Percentiles rank a stretch among this genome's conserved stretches.
phyloP scores from a whole-genome alignment of 495 filamentous ascomycete genomes.

The Aspergillus baeticus region DNA sequence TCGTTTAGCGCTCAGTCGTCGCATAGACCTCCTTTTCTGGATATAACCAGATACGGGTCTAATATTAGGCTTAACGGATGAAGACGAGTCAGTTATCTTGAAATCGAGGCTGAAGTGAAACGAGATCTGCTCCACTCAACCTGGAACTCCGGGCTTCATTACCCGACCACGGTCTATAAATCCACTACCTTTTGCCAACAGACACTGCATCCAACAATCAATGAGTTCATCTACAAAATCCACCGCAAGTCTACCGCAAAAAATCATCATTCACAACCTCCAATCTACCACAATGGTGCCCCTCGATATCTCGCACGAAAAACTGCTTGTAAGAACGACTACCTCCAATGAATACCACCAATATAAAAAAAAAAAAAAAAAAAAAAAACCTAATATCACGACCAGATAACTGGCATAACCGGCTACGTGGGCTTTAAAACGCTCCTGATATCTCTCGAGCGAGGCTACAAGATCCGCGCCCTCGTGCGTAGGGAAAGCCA shows the following conservation, averaged over 20 bases:
- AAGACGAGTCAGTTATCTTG: no score
- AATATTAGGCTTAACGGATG: no score
- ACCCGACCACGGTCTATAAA: no score
- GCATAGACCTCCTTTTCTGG: no score
- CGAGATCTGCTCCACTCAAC: no score
- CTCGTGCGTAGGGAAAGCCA: conserved; percentile 22
- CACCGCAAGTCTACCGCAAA: neutral
- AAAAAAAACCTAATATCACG: no score
- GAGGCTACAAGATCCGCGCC: conserved; percentile 26
- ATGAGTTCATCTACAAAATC: neutral
- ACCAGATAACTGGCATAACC: conserved; percentile 27
- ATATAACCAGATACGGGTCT: no score
- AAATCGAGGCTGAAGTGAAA: no score
- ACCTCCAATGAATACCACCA: neutral
- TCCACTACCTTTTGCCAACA: no score
- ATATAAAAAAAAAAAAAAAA: no score
- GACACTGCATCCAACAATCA: neutral
- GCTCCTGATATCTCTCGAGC: conserved; percentile 22
- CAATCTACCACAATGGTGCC: neutral
- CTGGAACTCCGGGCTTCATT: no score
- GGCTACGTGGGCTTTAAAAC: conserved; percentile 34
- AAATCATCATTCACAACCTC: neutral
- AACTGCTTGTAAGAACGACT: neutral
- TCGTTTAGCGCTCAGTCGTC: no score
- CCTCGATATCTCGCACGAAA: neutral